These are phyloP conservation scores for Aspergillus phoenicis DNA, from an alignment of 2,329 filamentous ascomycete genomes.

Conservation along the genomic window DNA sequence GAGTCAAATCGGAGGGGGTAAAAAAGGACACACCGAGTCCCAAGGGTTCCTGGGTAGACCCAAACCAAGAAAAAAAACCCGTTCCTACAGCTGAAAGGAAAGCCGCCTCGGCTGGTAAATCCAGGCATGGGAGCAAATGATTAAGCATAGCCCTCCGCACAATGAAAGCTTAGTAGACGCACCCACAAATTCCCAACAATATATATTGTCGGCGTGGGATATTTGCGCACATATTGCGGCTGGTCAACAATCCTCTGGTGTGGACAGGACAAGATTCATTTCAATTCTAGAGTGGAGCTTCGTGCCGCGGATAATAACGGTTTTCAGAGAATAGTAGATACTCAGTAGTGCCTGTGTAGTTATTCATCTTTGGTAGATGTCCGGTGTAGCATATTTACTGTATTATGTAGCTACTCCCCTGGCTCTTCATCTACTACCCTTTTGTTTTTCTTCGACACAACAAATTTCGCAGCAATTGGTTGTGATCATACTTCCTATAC, in stretches of 20 bases:
- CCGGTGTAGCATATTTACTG: no score
- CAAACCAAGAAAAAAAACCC: neutral
- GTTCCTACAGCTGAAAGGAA: neutral
- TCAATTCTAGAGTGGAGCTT: neutral
- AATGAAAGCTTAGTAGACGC: neutral
- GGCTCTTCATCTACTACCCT: neutral
- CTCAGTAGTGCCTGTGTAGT: neutral
- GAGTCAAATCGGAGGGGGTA: neutral
- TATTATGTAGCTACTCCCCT: no score
- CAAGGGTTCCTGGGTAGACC: neutral
- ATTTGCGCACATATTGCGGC: neutral
- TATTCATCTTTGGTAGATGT: no score
- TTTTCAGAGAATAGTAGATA: neutral
- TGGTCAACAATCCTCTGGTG: neutral
- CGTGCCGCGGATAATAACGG: neutral
- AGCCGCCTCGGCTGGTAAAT: neutral
- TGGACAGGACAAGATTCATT: neutral
- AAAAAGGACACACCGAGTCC: neutral
- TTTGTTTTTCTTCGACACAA: neutral
- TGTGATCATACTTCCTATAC: neutral
- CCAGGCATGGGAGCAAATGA: neutral
- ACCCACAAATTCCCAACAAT: neutral
- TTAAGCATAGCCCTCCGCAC: neutral
- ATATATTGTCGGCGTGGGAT: neutral
- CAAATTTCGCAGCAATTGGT: neutral